Percentiles rank a stretch among this genome's conserved stretches.
Evolutionary conservation across 306 rosid genomes (phyloP).

Genomic region (Begonia masoniana): DNA sequence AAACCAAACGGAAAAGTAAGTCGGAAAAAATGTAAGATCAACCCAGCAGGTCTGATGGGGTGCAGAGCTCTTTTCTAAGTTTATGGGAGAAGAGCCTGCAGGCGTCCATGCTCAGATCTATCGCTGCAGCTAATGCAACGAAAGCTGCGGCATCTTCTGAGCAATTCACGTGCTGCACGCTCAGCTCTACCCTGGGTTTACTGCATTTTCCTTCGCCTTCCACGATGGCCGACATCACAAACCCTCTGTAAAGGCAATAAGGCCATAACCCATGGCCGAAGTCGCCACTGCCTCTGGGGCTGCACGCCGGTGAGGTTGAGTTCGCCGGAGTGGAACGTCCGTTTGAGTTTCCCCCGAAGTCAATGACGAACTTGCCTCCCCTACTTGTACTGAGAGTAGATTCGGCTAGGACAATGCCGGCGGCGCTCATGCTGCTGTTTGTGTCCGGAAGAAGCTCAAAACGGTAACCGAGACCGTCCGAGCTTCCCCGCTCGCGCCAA

Average conservation of each 20-base stretch:
- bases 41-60: not conserved
- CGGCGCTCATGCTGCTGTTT: slow-evolving; percentile 31
- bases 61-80: slow-evolving; percentile 1
- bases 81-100: slow-evolving; percentile 1
- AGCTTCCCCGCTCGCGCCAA: slow-evolving; percentile 54
- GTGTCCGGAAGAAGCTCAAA: slow-evolving; percentile 47
- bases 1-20: too few relatives aligned
- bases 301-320: slow-evolving; percentile 41
- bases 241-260: slow-evolving; percentile 40
- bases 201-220: slow-evolving; percentile 5
- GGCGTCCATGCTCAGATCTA: slow-evolving; percentile 1
- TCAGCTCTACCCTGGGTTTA: slow-evolving; percentile 1
- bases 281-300: slow-evolving; percentile 59
- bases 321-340: slow-evolving; percentile 20
- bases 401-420: slow-evolving; percentile 45
- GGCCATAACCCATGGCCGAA: slow-evolving; percentile 67
- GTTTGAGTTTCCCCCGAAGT: slow-evolving; percentile 14
- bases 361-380: slow-evolving; percentile 38
- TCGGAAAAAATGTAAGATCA: not conserved
- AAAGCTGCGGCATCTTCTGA: slow-evolving; percentile 4
- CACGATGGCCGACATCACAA: slow-evolving; percentile 2
- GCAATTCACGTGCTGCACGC: slow-evolving; percentile 4
- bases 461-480: slow-evolving; percentile 45
- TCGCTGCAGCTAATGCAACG: not conserved
- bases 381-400: slow-evolving; percentile 37